These are phyloP conservation scores for Phyllosticta citribraziliensis DNA, from an alignment of 2,329 filamentous ascomycete genomes.

Conservation along the genomic window DNA sequence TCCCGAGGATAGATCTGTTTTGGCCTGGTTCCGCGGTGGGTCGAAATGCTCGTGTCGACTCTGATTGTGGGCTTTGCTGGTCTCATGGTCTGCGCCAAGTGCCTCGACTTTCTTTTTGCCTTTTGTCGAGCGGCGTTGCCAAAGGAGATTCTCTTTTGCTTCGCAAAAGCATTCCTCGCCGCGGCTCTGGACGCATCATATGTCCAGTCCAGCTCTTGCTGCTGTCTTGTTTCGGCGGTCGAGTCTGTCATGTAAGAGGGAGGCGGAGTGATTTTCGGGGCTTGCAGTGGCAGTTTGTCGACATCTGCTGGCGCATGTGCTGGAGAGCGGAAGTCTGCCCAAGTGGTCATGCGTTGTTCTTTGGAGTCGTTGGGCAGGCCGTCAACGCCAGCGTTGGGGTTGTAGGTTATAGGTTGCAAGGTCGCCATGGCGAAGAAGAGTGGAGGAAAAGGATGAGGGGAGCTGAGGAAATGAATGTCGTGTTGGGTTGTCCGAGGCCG, in stretches of 20 bases:
- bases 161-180: conserved; percentile 20
- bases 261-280: conserved; percentile 1
- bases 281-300: conserved; percentile 2
- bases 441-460: background rate
- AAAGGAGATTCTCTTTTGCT: conserved; percentile 24
- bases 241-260: conserved; percentile 3
- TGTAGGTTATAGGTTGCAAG: conserved; percentile 9
- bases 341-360: conserved; percentile 11
- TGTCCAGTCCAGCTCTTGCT: conserved; percentile 14
- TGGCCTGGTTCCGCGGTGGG: conserved; percentile 35
- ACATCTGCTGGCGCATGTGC: conserved; percentile 1
- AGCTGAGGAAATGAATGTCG: background rate
- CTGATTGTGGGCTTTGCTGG: conserved; percentile 47
- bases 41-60: conserved; percentile 59
- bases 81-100: conserved; percentile 44
- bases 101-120: conserved; percentile 51
- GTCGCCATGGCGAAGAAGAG: conserved; percentile 14
- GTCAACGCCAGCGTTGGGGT: background rate
- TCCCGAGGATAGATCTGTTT: conserved; percentile 33
- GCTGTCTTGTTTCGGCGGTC: background rate
- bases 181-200: conserved; percentile 19
- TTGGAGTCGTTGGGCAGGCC: conserved; percentile 1
- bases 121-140: conserved; percentile 35
- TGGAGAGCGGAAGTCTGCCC: conserved; percentile 11
- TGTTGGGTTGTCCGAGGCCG: background rate